These are phyloP conservation scores for Nicotiana otophora DNA, from an alignment of 257 asterid genomes.

Conservation along the genomic window DNA sequence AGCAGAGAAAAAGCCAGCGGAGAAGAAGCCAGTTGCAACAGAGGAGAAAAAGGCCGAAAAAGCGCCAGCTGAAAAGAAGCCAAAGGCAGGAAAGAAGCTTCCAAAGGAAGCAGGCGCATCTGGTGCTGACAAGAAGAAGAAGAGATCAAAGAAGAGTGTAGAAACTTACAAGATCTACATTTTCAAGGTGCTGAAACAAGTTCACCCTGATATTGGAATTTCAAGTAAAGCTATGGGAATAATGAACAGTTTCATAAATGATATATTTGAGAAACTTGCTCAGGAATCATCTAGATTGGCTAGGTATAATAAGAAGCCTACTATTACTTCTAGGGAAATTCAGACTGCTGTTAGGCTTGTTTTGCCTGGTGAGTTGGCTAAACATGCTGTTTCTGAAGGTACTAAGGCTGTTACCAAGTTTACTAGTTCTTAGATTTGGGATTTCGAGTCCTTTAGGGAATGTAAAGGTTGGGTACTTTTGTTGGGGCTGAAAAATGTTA, in stretches of 20 bases:
- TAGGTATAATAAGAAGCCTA: slow-evolving; percentile 1
- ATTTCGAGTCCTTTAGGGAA: background rate
- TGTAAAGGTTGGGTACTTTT: background rate
- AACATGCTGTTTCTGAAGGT: slow-evolving; percentile 7
- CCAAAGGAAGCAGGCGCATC: background rate
- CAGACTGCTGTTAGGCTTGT: slow-evolving; percentile 7
- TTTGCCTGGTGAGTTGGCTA: slow-evolving; percentile 9
- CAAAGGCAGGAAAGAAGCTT: background rate
- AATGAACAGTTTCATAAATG: slow-evolving; percentile 3
- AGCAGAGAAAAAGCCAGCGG: slow-evolving; percentile 3
- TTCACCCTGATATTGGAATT: background rate
- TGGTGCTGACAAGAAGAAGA: background rate
- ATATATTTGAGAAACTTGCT: slow-evolving; percentile 4
- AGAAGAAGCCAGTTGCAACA: background rate
- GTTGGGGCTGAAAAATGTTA: background rate
- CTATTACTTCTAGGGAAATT: slow-evolving; percentile 7
- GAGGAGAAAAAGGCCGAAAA: background rate
- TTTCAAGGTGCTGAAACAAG: background rate
- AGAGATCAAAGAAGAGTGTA: background rate
- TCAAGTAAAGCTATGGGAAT: background rate
- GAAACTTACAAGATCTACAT: background rate
- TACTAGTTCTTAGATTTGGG: background rate
- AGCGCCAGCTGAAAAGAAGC: background rate
- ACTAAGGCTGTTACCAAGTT: slow-evolving; percentile 4
- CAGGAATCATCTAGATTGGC: background rate